Evolutionary conservation across 1,284 basidiomycete species (phyloP).

Genomic region (Ustilago loliicola): DNA sequence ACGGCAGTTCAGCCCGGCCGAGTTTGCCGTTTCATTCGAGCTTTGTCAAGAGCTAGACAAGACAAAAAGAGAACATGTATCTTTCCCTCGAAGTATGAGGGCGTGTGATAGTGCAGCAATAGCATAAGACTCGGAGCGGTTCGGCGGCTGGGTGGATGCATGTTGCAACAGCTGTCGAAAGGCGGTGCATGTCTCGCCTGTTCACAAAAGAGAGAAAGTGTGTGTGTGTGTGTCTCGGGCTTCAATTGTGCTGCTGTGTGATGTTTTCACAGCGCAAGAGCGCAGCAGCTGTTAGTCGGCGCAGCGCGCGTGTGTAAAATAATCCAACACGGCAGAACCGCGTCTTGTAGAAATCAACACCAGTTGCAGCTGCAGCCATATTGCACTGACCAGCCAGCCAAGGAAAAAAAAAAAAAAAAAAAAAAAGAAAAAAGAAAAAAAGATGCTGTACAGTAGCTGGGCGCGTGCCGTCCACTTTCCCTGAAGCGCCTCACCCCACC

Average conservation of each 20-base stretch:
- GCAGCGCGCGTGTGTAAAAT: not conserved
- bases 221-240: not conserved
- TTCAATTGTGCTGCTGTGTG: not conserved
- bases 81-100: too few relatives aligned
- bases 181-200: not conserved
- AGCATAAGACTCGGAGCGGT: not conserved
- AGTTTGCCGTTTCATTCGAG: not conserved
- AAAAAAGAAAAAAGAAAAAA: not conserved
- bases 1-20: not conserved
- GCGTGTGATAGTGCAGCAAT: too few relatives aligned
- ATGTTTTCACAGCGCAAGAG: slow-evolving; percentile 1
- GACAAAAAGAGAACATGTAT: too few relatives aligned
- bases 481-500: not conserved
- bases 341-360: slow-evolving; percentile 5
- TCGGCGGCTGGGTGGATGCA: slow-evolving; percentile 4
- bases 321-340: slow-evolving; percentile 6
- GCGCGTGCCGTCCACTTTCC: not conserved
- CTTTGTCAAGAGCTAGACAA: not conserved
- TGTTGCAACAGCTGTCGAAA: not conserved
- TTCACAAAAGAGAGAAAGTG: too few relatives aligned
- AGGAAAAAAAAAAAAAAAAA: not conserved
- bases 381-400: too few relatives aligned
- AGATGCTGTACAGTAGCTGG: too few relatives aligned
- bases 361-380: not conserved
- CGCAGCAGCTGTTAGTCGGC: not conserved